These are phyloP conservation scores for Globisporangium nodosum DNA, from an alignment of 352 stramenopile species.

Conservation along the genomic window DNA sequence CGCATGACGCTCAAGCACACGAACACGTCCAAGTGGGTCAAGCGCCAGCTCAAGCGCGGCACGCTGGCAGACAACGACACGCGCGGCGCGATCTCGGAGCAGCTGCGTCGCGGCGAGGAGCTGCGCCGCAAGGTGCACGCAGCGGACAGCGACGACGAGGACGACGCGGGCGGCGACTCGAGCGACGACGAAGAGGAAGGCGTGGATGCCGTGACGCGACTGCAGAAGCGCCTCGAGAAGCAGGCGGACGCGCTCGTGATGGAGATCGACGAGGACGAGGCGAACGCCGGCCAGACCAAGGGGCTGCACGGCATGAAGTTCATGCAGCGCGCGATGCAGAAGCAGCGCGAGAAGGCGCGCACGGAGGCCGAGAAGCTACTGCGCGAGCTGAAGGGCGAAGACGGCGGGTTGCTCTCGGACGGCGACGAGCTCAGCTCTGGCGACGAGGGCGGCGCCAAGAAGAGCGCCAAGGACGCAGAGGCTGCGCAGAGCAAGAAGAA, in stretches of 20 bases:
- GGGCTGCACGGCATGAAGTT: conserved; percentile 96
- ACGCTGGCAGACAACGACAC: conserved; percentile 91
- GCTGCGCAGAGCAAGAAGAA: conserved; percentile 19
- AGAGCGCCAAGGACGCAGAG: conserved; percentile 5
- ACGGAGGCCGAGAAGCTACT: conserved; percentile 92
- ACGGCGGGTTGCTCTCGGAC: conserved; percentile 47
- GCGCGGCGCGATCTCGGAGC: conserved; percentile 83
- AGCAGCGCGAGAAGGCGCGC: conserved; percentile 90
- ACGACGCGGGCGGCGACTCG: conserved; percentile 38
- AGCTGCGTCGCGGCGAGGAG: conserved; percentile 88
- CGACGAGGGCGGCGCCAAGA: conserved; percentile 27
- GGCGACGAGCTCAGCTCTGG: conserved; percentile 41
- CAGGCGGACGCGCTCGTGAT: conserved; percentile 69
- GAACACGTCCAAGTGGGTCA: conserved; percentile 98
- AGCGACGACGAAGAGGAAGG: conserved; percentile 34
- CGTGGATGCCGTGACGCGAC: conserved; percentile 43
- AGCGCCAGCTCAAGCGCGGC: conserved; percentile 90
- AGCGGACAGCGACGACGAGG: conserved; percentile 58
- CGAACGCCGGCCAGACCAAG: conserved; percentile 43
- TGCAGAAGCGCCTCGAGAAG: conserved; percentile 63
- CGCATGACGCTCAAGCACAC: conserved; percentile 97
- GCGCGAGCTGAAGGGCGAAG: conserved; percentile 89
- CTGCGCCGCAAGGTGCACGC: conserved; percentile 91
- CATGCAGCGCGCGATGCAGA: conserved; percentile 96
- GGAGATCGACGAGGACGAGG: conserved; percentile 65